Conservation (phyloP, 352 stramenopile species). For the Detonula confervacea region DNA sequence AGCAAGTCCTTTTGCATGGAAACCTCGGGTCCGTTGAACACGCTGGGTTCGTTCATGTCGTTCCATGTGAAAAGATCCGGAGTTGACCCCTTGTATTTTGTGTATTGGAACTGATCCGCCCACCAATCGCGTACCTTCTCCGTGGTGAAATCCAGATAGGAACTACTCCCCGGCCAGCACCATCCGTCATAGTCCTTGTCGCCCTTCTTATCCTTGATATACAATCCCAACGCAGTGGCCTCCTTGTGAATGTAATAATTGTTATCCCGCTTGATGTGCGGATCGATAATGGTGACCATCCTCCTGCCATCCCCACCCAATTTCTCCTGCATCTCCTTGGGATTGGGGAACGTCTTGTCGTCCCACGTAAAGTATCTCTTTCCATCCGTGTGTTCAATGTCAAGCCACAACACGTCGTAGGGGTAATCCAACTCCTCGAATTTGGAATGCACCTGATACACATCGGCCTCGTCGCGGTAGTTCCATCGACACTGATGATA, state of each 20-base stretch:
- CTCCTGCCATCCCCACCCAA: slow-evolving; percentile 91
- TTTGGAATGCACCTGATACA: slow-evolving; percentile 88
- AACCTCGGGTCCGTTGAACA: slow-evolving; percentile 99
- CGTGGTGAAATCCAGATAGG: slow-evolving; percentile 98
- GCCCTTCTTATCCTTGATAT: slow-evolving; percentile 95
- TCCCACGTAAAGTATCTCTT: slow-evolving; percentile 99
- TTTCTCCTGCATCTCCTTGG: slow-evolving; percentile 93
- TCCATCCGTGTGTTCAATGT: slow-evolving; percentile 99
- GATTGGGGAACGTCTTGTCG: slow-evolving; percentile 93
- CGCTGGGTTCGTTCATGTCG: slow-evolving; percentile 99
- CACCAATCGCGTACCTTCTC: slow-evolving; percentile 94
- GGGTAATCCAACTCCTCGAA: slow-evolving; percentile 98
- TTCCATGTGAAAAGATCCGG: slow-evolving; percentile 98
- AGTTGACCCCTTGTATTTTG: slow-evolving; percentile 92
- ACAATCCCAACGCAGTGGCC: slow-evolving; percentile 89
- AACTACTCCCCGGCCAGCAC: slow-evolving; percentile 98
- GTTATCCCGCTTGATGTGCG: slow-evolving; percentile 97
- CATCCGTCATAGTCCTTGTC: slow-evolving; percentile 97
- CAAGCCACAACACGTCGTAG: slow-evolving; percentile 99
- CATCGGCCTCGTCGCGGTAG: slow-evolving; percentile 98
- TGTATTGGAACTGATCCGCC: slow-evolving; percentile 94
- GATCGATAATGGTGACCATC: slow-evolving; percentile 99
- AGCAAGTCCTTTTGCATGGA: slow-evolving; percentile 95
- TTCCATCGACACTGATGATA: slow-evolving; percentile 99
- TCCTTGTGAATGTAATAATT: slow-evolving; percentile 94